Evolutionary conservation across 2,329 filamentous ascomycete species (phyloP).

Genomic region (Sporothrix schenckii): DNA sequence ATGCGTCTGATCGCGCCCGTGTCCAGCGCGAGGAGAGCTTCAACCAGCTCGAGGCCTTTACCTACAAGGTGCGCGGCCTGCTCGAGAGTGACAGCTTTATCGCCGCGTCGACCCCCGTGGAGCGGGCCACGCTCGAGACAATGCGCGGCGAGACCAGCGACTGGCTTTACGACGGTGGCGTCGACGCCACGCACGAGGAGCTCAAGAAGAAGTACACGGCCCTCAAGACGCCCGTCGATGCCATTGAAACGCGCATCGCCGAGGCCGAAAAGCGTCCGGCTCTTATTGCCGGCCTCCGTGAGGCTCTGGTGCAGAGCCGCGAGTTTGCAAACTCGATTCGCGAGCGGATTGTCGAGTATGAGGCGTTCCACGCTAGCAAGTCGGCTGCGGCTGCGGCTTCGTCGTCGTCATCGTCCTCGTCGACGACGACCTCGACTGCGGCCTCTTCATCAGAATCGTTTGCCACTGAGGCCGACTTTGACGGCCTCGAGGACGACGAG

Average conservation of each 20-base stretch:
- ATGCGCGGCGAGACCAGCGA: constrained; percentile 73
- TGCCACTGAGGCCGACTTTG: constrained; percentile 59
- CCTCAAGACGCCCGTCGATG: constrained; percentile 75
- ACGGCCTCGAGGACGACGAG: constrained; percentile 76
- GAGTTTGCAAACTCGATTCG: constrained; percentile 72
- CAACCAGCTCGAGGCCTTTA: constrained; percentile 91
- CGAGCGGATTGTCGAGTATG: constrained; percentile 69
- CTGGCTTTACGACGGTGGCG: constrained; percentile 88
- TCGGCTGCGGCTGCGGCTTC: constrained; percentile 51
- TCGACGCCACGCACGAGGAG: constrained; percentile 71
- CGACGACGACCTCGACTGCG: constrained; percentile 49
- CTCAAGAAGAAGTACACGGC: constrained; percentile 76
- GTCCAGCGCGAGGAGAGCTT: constrained; percentile 79
- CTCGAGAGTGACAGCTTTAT: constrained; percentile 77
- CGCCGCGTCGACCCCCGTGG: constrained; percentile 67
- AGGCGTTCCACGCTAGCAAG: constrained; percentile 60
- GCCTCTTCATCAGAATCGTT: constrained; percentile 48
- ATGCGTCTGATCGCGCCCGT: constrained; percentile 78
- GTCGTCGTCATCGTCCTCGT: constrained; percentile 45
- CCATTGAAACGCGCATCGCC: constrained; percentile 73
- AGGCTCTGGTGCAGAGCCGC: constrained; percentile 70
- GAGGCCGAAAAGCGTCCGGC: constrained; percentile 74
- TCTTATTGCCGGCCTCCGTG: constrained; percentile 67
- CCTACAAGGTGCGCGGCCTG: constrained; percentile 84
- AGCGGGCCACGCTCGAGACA: constrained; percentile 67